phyloP scores from a whole-genome alignment of 148 eudicot genomes.

The Euryodendron excelsum region DNA sequence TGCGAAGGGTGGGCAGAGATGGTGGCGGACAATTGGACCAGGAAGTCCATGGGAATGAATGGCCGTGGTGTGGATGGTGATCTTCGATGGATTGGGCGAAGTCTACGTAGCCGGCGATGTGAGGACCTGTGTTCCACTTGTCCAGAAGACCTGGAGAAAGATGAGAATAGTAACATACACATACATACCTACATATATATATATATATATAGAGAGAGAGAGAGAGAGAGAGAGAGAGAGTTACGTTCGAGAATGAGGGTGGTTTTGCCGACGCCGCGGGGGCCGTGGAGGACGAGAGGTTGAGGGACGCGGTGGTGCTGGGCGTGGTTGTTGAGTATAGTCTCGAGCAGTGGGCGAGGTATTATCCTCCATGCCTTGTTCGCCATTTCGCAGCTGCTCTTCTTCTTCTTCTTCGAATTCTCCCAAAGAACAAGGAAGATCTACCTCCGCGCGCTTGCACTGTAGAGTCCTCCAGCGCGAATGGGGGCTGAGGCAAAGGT shows the following conservation, averaged over 20 bases:
- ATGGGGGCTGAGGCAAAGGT: too few species aligned
- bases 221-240: neutral
- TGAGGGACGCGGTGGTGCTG: slow-evolving; percentile 87
- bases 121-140: slow-evolving; percentile 83
- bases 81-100: slow-evolving; percentile 64
- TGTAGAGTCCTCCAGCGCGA: too few species aligned
- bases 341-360: slow-evolving; percentile 77
- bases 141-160: slow-evolving; percentile 56
- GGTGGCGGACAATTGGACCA: slow-evolving; percentile 55
- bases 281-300: slow-evolving; percentile 90
- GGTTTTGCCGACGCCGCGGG: slow-evolving; percentile 95
- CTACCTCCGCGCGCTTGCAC: too few species aligned
- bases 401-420: neutral
- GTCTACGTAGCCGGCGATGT: slow-evolving; percentile 76
- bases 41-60: slow-evolving; percentile 79
- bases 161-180: neutral
- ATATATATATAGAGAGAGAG: neutral
- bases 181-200: neutral
- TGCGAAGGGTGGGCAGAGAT: slow-evolving; percentile 39
- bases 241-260: slow-evolving; percentile 88
- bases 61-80: slow-evolving; percentile 65
- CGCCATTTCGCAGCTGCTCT: slow-evolving; percentile 21
- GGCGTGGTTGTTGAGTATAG: slow-evolving; percentile 82
- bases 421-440: too few species aligned
- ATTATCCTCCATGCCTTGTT: slow-evolving; percentile 73